phyloP scores from a whole-genome alignment of 1,139 yeast species.

The Pichia sp. region DNA sequence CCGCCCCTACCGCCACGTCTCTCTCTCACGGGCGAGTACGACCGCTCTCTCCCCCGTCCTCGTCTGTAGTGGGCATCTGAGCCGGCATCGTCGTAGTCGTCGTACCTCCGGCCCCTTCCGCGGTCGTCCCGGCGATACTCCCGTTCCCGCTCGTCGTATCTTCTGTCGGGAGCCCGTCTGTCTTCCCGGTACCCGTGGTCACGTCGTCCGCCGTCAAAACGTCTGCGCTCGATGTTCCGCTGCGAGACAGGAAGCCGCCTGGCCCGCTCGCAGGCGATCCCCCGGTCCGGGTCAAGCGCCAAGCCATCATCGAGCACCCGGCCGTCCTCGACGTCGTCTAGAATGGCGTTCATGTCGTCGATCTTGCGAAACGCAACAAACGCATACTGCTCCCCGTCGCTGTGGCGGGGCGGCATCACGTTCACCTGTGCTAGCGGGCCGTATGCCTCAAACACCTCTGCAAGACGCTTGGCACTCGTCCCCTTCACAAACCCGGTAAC shows the following conservation, averaged over 20 bases:
- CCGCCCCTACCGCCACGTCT: background rate
- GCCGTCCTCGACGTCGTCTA: slow-evolving; percentile 47
- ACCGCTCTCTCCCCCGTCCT: slow-evolving; percentile 3
- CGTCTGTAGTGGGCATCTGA: slow-evolving; percentile 26
- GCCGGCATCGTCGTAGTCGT: background rate
- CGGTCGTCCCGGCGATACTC: background rate
- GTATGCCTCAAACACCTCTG: slow-evolving; percentile 64
- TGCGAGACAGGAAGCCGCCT: slow-evolving; percentile 48
- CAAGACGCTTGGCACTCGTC: slow-evolving; percentile 61
- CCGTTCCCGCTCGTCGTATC: slow-evolving; percentile 18
- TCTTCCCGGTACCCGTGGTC: slow-evolving; percentile 15
- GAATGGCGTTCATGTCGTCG: slow-evolving; percentile 60
- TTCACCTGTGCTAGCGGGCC: slow-evolving; percentile 66
- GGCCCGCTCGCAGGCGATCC: slow-evolving; percentile 56
- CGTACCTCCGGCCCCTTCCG: background rate
- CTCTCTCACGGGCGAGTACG: slow-evolving; percentile 5
- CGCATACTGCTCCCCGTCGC: slow-evolving; percentile 65
- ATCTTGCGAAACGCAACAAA: slow-evolving; percentile 62
- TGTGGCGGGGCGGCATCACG: slow-evolving; percentile 65
- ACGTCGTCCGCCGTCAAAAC: slow-evolving; percentile 21
- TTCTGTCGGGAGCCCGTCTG: slow-evolving; percentile 14
- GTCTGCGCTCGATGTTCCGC: slow-evolving; percentile 6
- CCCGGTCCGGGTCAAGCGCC: slow-evolving; percentile 37
- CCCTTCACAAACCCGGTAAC: slow-evolving; percentile 51
- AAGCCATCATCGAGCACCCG: slow-evolving; percentile 24